Percentiles rank a stretch among this genome's conserved stretches.
These are phyloP conservation scores for Nicotiana knightiana DNA, from an alignment of 257 asterid genomes.

Conservation along the genomic window DNA sequence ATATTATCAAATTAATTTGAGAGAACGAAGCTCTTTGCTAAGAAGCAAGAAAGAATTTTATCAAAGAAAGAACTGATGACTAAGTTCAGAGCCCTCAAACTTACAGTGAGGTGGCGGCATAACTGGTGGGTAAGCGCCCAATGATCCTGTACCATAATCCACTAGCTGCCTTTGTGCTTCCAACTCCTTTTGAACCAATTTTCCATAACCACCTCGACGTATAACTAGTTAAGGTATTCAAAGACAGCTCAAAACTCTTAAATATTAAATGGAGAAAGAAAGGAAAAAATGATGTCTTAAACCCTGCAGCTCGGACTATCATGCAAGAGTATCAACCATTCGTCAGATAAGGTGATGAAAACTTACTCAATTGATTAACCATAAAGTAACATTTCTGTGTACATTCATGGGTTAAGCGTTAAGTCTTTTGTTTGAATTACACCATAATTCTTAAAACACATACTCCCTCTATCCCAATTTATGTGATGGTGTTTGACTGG, in stretches of 20 bases:
- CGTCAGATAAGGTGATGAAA: background rate
- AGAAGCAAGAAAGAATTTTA: background rate
- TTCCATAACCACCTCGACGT: conserved; percentile 99
- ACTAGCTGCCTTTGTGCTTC: conserved; percentile 95
- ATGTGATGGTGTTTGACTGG: too few relatives aligned
- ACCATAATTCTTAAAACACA: background rate
- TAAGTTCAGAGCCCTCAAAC: conserved; percentile 14
- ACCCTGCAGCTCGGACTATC: background rate
- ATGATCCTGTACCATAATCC: conserved; percentile 81
- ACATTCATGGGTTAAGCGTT: background rate
- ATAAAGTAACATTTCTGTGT: background rate
- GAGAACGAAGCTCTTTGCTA: background rate
- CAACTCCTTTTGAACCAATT: conserved; percentile 86
- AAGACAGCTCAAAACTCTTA: background rate
- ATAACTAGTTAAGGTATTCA: conserved; percentile 42
- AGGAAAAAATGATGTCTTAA: background rate
- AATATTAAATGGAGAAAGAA: background rate
- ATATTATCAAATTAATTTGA: background rate
- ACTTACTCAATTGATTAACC: background rate
- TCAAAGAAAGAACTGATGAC: background rate
- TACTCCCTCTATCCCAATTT: too few relatives aligned
- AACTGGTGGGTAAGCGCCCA: conserved; percentile 61
- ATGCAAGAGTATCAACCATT: background rate
- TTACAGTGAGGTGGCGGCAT: conserved; percentile 60
- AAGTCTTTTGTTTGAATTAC: background rate